Percentiles rank a stretch among this genome's conserved stretches.
phyloP scores from a whole-genome alignment of 192 early-diverging fungal species.

The Oehlia diaphana region DNA sequence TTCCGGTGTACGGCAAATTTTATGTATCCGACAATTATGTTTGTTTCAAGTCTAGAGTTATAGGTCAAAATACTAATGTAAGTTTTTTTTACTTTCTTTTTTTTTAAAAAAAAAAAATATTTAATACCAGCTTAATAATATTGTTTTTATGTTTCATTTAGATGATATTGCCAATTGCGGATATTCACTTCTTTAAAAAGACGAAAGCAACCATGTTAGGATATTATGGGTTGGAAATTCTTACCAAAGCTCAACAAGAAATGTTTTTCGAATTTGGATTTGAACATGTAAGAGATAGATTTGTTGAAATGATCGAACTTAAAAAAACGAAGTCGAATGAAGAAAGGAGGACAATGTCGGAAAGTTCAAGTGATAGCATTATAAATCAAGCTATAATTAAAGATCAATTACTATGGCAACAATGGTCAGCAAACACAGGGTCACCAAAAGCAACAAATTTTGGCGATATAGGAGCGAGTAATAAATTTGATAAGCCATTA shows the following conservation, averaged over 20 bases:
- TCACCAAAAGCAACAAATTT: slow-evolving; percentile 29
- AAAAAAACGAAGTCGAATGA: not conserved
- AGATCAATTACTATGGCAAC: slow-evolving; percentile 11
- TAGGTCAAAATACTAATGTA: slow-evolving; percentile 52
- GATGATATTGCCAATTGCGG: slow-evolving; percentile 58
- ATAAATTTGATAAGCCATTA: slow-evolving; percentile 42
- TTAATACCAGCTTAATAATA: not conserved
- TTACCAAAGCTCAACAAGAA: slow-evolving; percentile 50
- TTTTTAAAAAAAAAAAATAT: too few species aligned
- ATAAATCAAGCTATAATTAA: slow-evolving; percentile 10
- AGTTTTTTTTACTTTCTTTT: not conserved
- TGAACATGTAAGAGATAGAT: slow-evolving; percentile 44
- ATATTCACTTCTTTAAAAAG: slow-evolving; percentile 49
- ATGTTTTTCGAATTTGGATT: slow-evolving; percentile 63
- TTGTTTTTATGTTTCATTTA: not conserved
- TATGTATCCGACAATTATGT: slow-evolving; percentile 64
- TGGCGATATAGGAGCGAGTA: slow-evolving; percentile 27
- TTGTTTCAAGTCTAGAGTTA: slow-evolving; percentile 59
- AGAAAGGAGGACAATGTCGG: slow-evolving; percentile 19
- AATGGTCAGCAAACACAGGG: not conserved
- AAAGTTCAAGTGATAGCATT: not conserved
- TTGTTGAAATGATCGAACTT: slow-evolving; percentile 35
- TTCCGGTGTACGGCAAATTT: slow-evolving; percentile 60
- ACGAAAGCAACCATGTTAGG: slow-evolving; percentile 41
- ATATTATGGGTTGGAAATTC: slow-evolving; percentile 47